A percentile compares a stretch with the other conserved stretches of the same genome.
phyloP scores from a whole-genome alignment of 2,329 filamentous ascomycete genomes.

The Aureobasidium pullulans region DNA sequence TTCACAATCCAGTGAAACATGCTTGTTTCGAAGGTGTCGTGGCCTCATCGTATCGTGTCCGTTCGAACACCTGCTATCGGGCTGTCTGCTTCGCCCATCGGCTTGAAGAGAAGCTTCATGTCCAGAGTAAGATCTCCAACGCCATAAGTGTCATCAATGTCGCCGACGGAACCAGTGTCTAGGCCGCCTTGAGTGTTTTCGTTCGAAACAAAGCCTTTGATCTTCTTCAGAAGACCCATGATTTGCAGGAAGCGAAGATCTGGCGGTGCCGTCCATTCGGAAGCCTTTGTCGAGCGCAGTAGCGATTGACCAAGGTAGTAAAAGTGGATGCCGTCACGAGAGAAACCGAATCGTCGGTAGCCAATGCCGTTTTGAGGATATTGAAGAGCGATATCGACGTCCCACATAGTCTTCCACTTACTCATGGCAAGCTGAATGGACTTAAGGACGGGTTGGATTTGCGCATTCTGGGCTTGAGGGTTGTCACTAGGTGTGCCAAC shows the following conservation, averaged over 20 bases:
- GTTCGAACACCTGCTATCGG: conserved; percentile 28
- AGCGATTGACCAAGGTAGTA: conserved; percentile 64
- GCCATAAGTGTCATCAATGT: conserved; percentile 61
- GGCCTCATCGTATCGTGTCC: conserved; percentile 12
- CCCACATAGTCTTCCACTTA: conserved; percentile 68
- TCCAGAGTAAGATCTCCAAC: conserved; percentile 58
- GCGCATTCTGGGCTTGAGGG: conserved; percentile 38
- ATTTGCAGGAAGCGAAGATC: conserved; percentile 55
- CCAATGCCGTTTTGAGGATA: conserved; percentile 50
- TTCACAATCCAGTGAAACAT: conserved; percentile 7
- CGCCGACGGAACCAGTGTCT: conserved; percentile 59
- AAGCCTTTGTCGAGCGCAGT: conserved; percentile 44
- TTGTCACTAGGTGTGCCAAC: conserved; percentile 30
- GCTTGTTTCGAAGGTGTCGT: not conserved
- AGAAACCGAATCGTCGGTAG: conserved; percentile 61
- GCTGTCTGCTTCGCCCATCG: conserved; percentile 35
- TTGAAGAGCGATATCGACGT: conserved; percentile 60
- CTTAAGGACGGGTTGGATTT: conserved; percentile 42
- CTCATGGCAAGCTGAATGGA: conserved; percentile 50
- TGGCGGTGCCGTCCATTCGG: conserved; percentile 47
- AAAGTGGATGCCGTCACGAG: conserved; percentile 63
- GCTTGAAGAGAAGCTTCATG: conserved; percentile 64
- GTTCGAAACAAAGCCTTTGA: conserved; percentile 53
- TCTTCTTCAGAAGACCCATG: conserved; percentile 53
- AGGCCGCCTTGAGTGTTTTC: conserved; percentile 60